These are phyloP conservation scores for Geoglossum cookeanum DNA, from an alignment of 2,329 filamentous ascomycete genomes.

Conservation along the genomic window DNA sequence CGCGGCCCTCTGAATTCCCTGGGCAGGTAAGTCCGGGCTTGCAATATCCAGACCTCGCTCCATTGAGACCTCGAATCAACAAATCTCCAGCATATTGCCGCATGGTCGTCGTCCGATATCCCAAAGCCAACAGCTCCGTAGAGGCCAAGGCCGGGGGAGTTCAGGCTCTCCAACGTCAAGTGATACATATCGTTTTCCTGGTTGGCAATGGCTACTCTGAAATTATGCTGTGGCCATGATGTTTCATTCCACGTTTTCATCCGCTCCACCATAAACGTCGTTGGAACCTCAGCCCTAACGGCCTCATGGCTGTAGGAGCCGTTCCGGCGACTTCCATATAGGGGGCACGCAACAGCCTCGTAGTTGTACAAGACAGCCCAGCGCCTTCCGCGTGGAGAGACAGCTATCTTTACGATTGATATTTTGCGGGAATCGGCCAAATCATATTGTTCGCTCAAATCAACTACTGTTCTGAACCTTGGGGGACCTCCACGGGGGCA, in stretches of 20 bases:
- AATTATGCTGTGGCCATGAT: neutral
- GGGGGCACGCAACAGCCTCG: neutral
- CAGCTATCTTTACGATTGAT: neutral
- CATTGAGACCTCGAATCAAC: neutral
- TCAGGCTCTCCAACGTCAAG: neutral
- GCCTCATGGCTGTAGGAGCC: neutral
- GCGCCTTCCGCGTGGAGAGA: neutral
- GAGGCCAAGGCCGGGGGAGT: neutral
- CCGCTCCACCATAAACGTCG: neutral
- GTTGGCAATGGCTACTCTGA: neutral
- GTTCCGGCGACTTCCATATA: neutral
- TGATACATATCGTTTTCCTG: neutral
- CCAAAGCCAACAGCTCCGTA: neutral
- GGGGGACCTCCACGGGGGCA: neutral
- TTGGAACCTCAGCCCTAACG: neutral
- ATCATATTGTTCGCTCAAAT: neutral
- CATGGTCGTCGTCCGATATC: neutral
- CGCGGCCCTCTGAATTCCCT: no score
- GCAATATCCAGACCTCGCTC: neutral
- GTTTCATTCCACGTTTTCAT: neutral
- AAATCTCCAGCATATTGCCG: neutral
- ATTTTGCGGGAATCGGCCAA: neutral
- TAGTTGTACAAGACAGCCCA: neutral
- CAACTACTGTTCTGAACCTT: neutral
- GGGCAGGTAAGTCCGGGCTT: neutral